A percentile compares a stretch with the other conserved stretches of the same genome.
phyloP scores from a whole-genome alignment of 768 basidiomycete species.

The Mycena chlorophos region DNA sequence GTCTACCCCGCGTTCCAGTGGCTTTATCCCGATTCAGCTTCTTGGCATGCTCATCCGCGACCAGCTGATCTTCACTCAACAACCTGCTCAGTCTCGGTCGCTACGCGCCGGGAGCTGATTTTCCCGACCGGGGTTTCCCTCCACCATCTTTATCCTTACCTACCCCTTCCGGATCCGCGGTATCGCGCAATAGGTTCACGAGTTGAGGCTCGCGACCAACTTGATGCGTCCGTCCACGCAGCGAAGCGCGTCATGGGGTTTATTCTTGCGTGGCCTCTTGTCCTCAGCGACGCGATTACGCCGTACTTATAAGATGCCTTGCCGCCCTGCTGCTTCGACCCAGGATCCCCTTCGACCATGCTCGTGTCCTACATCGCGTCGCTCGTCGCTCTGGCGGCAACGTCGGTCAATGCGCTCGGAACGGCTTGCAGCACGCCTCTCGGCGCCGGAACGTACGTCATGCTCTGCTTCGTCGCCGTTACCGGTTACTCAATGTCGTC shows the following conservation, averaged over 20 bases:
- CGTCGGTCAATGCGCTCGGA: conserved; percentile 13
- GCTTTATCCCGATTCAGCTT: no score
- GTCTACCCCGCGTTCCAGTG: no score
- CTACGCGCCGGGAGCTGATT: no score
- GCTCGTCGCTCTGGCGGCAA: conserved; percentile 6
- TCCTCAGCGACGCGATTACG: background rate
- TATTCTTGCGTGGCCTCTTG: background rate
- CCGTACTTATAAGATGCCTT: background rate
- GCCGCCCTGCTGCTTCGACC: background rate
- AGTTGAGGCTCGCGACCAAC: background rate
- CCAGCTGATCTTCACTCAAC: no score
- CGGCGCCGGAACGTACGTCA: conserved; percentile 41
- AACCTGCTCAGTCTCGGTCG: no score
- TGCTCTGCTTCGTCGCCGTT: background rate
- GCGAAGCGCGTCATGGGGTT: conserved; percentile 2
- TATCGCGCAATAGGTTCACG: background rate
- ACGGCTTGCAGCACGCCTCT: conserved; percentile 47
- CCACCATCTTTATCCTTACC: background rate
- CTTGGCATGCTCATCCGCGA: no score
- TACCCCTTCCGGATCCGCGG: background rate
- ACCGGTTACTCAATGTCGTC: background rate
- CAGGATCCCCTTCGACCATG: conserved; percentile 6
- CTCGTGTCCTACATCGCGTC: conserved; percentile 8
- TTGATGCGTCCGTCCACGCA: background rate
- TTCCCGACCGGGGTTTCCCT: no score